Percentiles rank a stretch among this genome's conserved stretches.
phyloP scores from a whole-genome alignment of 2,329 filamentous ascomycete genomes.

The Tolypocladium guangdongense region DNA sequence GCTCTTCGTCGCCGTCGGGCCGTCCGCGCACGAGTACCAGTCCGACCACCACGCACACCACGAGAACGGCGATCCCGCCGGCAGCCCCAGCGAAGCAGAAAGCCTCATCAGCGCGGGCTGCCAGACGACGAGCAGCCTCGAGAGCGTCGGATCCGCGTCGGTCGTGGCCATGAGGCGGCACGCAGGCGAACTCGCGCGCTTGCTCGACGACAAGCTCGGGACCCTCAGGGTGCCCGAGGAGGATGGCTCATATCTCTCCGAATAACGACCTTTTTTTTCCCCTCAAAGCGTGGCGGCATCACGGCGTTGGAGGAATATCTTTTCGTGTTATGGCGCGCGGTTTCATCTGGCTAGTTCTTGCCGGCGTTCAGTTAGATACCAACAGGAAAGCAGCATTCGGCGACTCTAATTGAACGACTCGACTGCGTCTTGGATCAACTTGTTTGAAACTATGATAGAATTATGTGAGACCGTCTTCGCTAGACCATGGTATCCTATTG shows the following conservation, averaged over 20 bases:
- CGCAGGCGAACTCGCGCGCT: constrained; percentile 46
- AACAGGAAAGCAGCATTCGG: neutral
- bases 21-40: constrained; percentile 19
- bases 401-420: neutral
- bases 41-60: constrained; percentile 6
- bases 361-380: constrained; percentile 4
- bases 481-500: neutral
- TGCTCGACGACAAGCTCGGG: constrained; percentile 50
- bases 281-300: neutral
- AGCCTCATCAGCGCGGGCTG: constrained; percentile 35
- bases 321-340: neutral
- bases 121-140: constrained; percentile 30
- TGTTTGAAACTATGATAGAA: neutral
- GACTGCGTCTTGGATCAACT: neutral
- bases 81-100: constrained; percentile 32
- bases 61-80: constrained; percentile 21
- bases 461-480: neutral
- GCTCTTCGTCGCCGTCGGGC: constrained; percentile 50
- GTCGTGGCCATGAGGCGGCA: constrained; percentile 43
- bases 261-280: neutral
- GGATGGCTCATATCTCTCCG: constrained; percentile 9
- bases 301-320: neutral
- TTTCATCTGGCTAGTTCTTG: neutral
- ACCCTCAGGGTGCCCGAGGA: constrained; percentile 42
- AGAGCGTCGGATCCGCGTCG: constrained; percentile 29